phyloP scores from a whole-genome alignment of 768 basidiomycete species.

The Suillus sp. region DNA sequence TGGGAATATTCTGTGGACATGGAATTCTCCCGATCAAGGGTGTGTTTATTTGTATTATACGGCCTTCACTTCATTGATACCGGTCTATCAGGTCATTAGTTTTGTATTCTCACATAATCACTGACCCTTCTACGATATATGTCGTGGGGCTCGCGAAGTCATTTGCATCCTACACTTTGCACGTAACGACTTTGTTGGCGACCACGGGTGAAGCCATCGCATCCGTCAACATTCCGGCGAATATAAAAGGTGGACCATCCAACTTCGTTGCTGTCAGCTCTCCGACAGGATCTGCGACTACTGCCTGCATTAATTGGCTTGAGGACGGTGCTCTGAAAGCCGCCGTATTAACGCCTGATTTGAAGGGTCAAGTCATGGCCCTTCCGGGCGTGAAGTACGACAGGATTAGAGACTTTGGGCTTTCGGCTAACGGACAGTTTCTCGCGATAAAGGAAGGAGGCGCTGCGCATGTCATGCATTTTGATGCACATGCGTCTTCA shows the following conservation, averaged over 20 bases:
- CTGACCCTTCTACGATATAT: constrained; percentile 57
- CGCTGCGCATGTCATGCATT: constrained; percentile 54
- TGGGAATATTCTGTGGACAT: constrained; percentile 68
- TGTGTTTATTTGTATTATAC: constrained; percentile 35
- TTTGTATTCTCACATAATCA: constrained; percentile 62
- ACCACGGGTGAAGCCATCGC: constrained; percentile 53
- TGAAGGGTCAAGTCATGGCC: constrained; percentile 48
- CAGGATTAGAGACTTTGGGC: constrained; percentile 61
- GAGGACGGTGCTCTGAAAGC: constrained; percentile 54
- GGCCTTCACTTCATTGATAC: constrained; percentile 10
- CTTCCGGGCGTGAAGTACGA: constrained; percentile 50
- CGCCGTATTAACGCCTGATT: constrained; percentile 45
- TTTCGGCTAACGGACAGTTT: constrained; percentile 43
- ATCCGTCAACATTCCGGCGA: constrained; percentile 56
- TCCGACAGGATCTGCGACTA: constrained; percentile 5
- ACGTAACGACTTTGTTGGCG: constrained; percentile 62
- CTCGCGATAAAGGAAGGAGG: constrained; percentile 62
- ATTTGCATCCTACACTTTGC: constrained; percentile 60
- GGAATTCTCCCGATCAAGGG: constrained; percentile 71
- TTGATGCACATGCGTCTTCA: constrained; percentile 43
- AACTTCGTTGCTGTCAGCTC: constrained; percentile 41
- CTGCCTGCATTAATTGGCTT: constrained; percentile 38
- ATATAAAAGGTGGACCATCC: constrained; percentile 36
- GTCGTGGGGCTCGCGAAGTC: constrained; percentile 48
- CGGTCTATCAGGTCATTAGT: constrained; percentile 53